Conservation (phyloP, 2,329 filamentous ascomycete species). For the Colletotrichum cereale region DNA sequence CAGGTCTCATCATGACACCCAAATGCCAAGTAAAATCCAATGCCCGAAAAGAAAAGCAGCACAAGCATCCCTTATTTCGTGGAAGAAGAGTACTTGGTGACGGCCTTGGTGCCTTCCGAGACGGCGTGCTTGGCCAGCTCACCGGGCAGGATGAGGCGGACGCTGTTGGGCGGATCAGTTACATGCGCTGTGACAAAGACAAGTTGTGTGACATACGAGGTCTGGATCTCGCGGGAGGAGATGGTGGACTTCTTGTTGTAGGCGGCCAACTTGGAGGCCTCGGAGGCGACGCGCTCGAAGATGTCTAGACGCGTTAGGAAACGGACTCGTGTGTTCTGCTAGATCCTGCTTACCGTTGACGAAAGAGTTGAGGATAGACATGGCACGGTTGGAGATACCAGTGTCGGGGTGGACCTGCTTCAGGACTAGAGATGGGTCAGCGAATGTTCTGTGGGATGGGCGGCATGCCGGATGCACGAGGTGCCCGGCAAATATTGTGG, state of each 20-base stretch:
- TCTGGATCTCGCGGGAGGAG: slow-evolving; percentile 99
- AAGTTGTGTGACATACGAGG: slow-evolving; percentile 70
- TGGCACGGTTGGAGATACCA: slow-evolving; percentile 99
- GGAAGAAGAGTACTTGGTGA: slow-evolving; percentile 99
- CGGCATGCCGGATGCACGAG: not conserved
- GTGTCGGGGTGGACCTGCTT: slow-evolving; percentile 99
- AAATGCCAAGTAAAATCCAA: slow-evolving; percentile 68
- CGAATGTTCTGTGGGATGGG: slow-evolving; percentile 4
- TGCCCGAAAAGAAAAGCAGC: slow-evolving; percentile 72
- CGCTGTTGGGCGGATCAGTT: slow-evolving; percentile 71
- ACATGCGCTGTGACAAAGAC: slow-evolving; percentile 45
- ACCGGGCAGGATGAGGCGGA: slow-evolving; percentile 96
- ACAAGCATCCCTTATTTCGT: slow-evolving; percentile 83
- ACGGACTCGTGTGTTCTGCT: not conserved
- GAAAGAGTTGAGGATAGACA: slow-evolving; percentile 99
- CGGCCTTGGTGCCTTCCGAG: slow-evolving; percentile 99
- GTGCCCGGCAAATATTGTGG: not conserved
- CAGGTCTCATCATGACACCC: slow-evolving; percentile 70
- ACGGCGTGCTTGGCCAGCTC: slow-evolving; percentile 99
- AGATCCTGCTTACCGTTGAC: slow-evolving; percentile 81
- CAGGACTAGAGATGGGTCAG: slow-evolving; percentile 75
- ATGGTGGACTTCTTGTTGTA: slow-evolving; percentile 99
- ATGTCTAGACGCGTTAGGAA: slow-evolving; percentile 74
- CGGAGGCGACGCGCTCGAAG: slow-evolving; percentile 98
- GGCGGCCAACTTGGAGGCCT: slow-evolving; percentile 98